Conservation (phyloP, 371 early-diverging fungal species). For the Phascolomyces articulosus region DNA sequence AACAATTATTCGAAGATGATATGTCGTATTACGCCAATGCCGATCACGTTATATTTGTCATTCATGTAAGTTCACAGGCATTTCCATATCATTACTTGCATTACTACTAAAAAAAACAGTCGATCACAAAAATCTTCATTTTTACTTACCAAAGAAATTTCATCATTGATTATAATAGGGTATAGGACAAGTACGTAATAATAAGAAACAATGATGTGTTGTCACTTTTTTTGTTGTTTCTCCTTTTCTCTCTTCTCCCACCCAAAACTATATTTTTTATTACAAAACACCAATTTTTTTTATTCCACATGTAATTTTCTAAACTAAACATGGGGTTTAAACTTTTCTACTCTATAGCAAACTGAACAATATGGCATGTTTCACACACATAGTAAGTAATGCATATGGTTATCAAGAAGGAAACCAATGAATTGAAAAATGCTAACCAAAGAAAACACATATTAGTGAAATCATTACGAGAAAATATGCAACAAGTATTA, state of each 20-base stretch:
- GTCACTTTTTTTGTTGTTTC: too few relatives aligned
- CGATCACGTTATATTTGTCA: slow-evolving; percentile 59
- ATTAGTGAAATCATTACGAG: slow-evolving; percentile 54
- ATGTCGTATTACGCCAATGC: slow-evolving; percentile 9
- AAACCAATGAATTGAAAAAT: not conserved
- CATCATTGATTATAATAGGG: slow-evolving; percentile 36
- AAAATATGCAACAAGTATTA: slow-evolving; percentile 53
- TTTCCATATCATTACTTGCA: too few relatives aligned
- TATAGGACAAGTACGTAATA: slow-evolving; percentile 57
- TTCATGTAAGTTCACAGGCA: slow-evolving; percentile 47
- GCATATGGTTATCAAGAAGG: not conserved
- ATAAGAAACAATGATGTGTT: not conserved
- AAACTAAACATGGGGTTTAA: too few relatives aligned
- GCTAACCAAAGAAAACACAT: too few relatives aligned
- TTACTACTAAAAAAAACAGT: not conserved
- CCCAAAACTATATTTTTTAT: too few relatives aligned
- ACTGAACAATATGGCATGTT: slow-evolving; percentile 61
- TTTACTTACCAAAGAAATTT: not conserved
- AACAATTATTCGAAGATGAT: not conserved
- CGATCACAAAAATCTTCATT: not conserved
- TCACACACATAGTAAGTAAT: slow-evolving; percentile 47
- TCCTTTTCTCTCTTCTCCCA: too few relatives aligned
- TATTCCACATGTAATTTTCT: too few relatives aligned
- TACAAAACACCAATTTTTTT: too few relatives aligned
- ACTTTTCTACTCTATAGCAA: slow-evolving; percentile 34